Percentiles rank a stretch among this genome's conserved stretches.
These are phyloP conservation scores for Lodderomyces beijingensis DNA, from an alignment of 1,139 yeast genomes.

Conservation along the genomic window DNA sequence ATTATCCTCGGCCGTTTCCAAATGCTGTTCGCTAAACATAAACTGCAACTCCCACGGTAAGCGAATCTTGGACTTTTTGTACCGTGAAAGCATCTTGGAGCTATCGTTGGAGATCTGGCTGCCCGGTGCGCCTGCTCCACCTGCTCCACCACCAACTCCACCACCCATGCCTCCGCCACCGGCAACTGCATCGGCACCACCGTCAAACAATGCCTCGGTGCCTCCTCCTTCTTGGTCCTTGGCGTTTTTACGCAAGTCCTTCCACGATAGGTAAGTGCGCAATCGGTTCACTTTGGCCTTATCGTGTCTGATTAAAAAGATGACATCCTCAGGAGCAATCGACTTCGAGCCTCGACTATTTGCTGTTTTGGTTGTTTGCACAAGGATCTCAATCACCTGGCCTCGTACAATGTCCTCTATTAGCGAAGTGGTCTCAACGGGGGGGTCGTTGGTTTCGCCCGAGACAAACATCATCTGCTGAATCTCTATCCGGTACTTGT, in stretches of 20 bases:
- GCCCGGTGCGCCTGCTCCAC: conserved; percentile 12
- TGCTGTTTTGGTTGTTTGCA: conserved; percentile 79
- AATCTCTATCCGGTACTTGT: conserved; percentile 77
- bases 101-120: conserved; percentile 34
- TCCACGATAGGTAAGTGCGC: conserved; percentile 92
- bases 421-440: conserved; percentile 81
- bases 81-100: conserved; percentile 54
- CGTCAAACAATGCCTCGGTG: conserved; percentile 49
- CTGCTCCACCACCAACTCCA: conserved; percentile 24
- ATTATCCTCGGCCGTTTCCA: conserved; percentile 74
- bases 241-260: conserved; percentile 95
- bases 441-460: conserved; percentile 94
- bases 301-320: conserved; percentile 87
- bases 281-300: conserved; percentile 90
- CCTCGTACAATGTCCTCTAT: conserved; percentile 95
- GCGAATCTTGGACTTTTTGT: conserved; percentile 74
- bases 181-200: conserved; percentile 21
- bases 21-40: conserved; percentile 87
- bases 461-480: conserved; percentile 99
- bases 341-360: conserved; percentile 77
- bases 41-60: conserved; percentile 95
- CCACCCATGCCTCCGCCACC: conserved; percentile 20
- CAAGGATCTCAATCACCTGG: conserved; percentile 85
- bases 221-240: conserved; percentile 92
- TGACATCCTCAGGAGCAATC: conserved; percentile 88